Conservation (phyloP, 192 early-diverging fungal species). For the Funneliformis mosseae region DNA sequence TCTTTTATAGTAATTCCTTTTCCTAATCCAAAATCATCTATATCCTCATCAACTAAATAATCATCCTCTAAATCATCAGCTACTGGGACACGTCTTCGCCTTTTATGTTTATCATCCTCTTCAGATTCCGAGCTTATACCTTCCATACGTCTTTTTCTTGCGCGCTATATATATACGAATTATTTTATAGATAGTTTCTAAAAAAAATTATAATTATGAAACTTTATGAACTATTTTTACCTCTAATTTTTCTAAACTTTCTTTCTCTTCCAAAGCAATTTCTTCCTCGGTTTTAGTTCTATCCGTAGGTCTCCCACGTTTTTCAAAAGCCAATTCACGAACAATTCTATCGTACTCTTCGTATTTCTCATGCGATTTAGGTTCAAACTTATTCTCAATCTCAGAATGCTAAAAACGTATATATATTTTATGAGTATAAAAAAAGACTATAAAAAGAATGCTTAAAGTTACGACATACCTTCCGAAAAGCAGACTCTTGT, state of each 20-base stretch:
- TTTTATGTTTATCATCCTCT: slow-evolving; percentile 50
- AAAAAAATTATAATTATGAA: neutral
- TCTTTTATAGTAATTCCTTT: slow-evolving; percentile 40
- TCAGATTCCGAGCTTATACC: slow-evolving; percentile 69
- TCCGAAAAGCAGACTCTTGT: slow-evolving; percentile 34
- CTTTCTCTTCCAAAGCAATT: slow-evolving; percentile 79
- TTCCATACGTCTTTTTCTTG: slow-evolving; percentile 81
- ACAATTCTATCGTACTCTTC: slow-evolving; percentile 79
- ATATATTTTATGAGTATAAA: neutral
- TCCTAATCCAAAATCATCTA: slow-evolving; percentile 38
- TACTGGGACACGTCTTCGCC: slow-evolving; percentile 53
- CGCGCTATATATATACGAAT: slow-evolving; percentile 37
- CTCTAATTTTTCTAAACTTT: slow-evolving; percentile 86
- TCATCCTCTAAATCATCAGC: slow-evolving; percentile 76
- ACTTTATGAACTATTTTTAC: neutral
- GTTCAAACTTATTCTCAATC: neutral
- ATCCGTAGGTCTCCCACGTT: slow-evolving; percentile 85
- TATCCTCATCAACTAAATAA: slow-evolving; percentile 51
- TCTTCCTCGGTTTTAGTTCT: slow-evolving; percentile 95
- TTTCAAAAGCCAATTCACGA: slow-evolving; percentile 80
- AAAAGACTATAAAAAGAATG: neutral
- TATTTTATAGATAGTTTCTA: neutral
- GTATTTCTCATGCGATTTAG: slow-evolving; percentile 26
- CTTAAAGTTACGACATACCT: neutral
- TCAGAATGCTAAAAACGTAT: neutral